These are phyloP conservation scores for Alternaria sp. DNA, from an alignment of 2,329 filamentous ascomycete species.

Conservation along the genomic window DNA sequence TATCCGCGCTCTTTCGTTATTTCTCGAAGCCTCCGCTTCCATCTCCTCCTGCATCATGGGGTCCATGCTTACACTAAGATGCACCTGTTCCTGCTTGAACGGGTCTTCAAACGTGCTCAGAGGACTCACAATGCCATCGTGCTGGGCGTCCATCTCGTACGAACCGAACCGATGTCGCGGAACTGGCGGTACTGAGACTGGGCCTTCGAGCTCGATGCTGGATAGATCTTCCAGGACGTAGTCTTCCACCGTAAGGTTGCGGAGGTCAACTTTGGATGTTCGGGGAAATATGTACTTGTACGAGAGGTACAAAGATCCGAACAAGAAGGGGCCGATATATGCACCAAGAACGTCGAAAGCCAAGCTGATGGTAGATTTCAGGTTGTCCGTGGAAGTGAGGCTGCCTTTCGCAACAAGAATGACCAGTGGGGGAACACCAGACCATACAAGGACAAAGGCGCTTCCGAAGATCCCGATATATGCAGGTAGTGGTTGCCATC, in stretches of 20 bases:
- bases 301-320: slow-evolving; percentile 20
- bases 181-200: background rate
- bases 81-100: background rate
- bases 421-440: slow-evolving; percentile 33
- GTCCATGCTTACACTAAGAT: slow-evolving; percentile 7
- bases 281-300: slow-evolving; percentile 29
- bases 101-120: background rate
- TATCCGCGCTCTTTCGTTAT: slow-evolving; percentile 15
- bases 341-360: slow-evolving; percentile 32
- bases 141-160: slow-evolving; percentile 15
- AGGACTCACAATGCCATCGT: background rate
- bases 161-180: slow-evolving; percentile 7
- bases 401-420: slow-evolving; percentile 23
- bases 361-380: slow-evolving; percentile 20
- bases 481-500: slow-evolving; percentile 42
- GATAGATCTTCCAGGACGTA: slow-evolving; percentile 28
- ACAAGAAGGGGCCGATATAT: slow-evolving; percentile 31
- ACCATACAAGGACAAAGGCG: slow-evolving; percentile 31
- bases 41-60: slow-evolving; percentile 17
- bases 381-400: slow-evolving; percentile 11
- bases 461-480: slow-evolving; percentile 37
- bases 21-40: slow-evolving; percentile 16
- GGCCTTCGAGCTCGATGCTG: slow-evolving; percentile 20
- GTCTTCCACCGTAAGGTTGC: slow-evolving; percentile 22
- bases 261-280: slow-evolving; percentile 19